These are phyloP conservation scores for Ogataea henricii DNA, from an alignment of 805 yeast species.

Conservation along the genomic window DNA sequence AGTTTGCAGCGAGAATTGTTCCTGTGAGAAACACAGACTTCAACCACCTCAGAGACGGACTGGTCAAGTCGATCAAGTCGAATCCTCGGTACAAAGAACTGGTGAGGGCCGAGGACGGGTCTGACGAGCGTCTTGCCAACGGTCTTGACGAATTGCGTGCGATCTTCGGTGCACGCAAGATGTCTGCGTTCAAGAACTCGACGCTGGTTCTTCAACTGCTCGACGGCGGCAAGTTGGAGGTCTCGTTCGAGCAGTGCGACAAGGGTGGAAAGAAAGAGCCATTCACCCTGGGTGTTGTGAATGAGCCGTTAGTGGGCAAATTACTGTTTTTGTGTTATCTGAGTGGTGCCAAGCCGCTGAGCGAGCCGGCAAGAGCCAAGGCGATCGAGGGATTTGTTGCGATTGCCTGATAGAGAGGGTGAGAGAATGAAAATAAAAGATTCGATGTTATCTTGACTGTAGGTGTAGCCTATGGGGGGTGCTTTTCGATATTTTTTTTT, in stretches of 20 bases:
- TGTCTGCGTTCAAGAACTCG: constrained; percentile 76
- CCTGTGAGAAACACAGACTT: constrained; percentile 93
- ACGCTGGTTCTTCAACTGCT: constrained; percentile 60
- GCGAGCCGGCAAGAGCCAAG: constrained; percentile 38
- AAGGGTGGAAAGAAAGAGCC: constrained; percentile 33
- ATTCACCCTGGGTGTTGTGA: constrained; percentile 56
- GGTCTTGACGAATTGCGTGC: constrained; percentile 71
- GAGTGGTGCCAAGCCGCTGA: constrained; percentile 66
- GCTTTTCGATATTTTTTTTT: too few species aligned
- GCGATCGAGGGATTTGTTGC: constrained; percentile 24
- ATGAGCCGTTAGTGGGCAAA: constrained; percentile 62
- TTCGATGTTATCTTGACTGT: too few species aligned
- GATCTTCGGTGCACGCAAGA: constrained; percentile 59
- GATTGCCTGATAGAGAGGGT: constrained; percentile 12
- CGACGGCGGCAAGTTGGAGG: constrained; percentile 46
- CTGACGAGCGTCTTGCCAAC: constrained; percentile 27
- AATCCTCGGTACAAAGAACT: constrained; percentile 57
- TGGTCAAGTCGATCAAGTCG: constrained; percentile 75
- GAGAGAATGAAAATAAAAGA: too few species aligned
- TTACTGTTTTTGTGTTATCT: constrained; percentile 76
- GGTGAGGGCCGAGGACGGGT: constrained; percentile 45
- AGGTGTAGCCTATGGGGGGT: too few species aligned
- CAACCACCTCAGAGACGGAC: constrained; percentile 85
- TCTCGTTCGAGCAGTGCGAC: constrained; percentile 45
- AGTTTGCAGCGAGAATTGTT: constrained; percentile 71